A percentile compares a stretch with the other conserved stretches of the same genome.
phyloP scores from a whole-genome alignment of 2,329 filamentous ascomycete species.

The Aspergillus ruber region DNA sequence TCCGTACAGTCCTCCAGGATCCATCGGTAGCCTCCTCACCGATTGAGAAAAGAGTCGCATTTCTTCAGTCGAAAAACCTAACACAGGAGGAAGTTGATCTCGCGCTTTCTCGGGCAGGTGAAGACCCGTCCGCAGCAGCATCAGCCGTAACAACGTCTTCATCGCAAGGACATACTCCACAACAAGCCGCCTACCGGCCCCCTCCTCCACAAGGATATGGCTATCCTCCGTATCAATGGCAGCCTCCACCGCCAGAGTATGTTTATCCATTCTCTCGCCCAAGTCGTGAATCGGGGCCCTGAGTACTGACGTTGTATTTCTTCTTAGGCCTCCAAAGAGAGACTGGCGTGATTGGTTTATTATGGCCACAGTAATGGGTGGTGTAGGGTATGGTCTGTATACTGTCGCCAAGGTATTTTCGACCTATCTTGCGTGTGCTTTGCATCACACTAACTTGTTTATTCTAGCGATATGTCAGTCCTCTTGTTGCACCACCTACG shows the following conservation, averaged over 20 bases:
- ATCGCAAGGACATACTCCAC: slow-evolving; percentile 43
- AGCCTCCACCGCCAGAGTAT: slow-evolving; percentile 50
- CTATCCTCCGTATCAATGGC: slow-evolving; percentile 49
- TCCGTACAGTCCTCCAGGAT: slow-evolving; percentile 72
- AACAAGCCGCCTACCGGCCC: slow-evolving; percentile 33
- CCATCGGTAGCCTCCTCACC: slow-evolving; percentile 83
- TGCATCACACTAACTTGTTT: slow-evolving; percentile 9
- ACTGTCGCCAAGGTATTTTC: slow-evolving; percentile 67
- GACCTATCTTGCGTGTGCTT: background rate
- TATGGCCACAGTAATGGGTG: slow-evolving; percentile 91
- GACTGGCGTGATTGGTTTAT: slow-evolving; percentile 99
- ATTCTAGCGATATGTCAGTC: slow-evolving; percentile 74
- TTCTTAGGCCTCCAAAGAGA: slow-evolving; percentile 57
- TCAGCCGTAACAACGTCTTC: slow-evolving; percentile 43
- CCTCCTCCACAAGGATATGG: slow-evolving; percentile 42
- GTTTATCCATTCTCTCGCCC: slow-evolving; percentile 11
- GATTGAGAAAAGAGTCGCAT: slow-evolving; percentile 87
- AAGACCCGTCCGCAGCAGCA: slow-evolving; percentile 44
- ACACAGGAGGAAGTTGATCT: slow-evolving; percentile 91
- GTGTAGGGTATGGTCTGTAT: slow-evolving; percentile 83
- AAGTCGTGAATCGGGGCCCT: background rate
- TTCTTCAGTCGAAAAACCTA: slow-evolving; percentile 92
- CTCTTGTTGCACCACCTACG: slow-evolving; percentile 86
- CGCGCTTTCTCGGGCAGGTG: slow-evolving; percentile 69
- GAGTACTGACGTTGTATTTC: background rate